These are phyloP conservation scores for Suillus americanus DNA, from an alignment of 768 basidiomycete species.

Conservation along the genomic window DNA sequence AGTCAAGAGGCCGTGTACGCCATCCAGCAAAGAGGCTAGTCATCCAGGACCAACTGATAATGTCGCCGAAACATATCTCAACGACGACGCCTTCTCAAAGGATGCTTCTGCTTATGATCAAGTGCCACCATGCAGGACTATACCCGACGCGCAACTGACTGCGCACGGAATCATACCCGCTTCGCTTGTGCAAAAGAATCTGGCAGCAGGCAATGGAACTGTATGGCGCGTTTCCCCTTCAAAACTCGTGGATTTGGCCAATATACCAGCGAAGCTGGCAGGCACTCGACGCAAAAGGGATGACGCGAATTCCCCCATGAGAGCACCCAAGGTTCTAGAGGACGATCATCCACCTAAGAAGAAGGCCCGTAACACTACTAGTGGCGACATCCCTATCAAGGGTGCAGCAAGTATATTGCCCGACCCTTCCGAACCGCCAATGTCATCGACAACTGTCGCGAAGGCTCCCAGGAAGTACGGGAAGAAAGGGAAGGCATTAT, in stretches of 20 bases:
- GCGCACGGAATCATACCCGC: neutral
- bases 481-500: constrained; percentile 34
- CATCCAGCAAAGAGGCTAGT: neutral
- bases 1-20: neutral
- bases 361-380: constrained; percentile 5
- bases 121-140: neutral
- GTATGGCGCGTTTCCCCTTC: neutral
- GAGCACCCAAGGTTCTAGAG: neutral
- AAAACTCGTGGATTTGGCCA: constrained; percentile 3
- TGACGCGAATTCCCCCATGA: neutral
- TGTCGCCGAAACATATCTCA: neutral
- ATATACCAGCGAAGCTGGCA: constrained; percentile 13
- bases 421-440: constrained; percentile 2
- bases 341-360: constrained; percentile 21
- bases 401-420: neutral
- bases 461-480: constrained; percentile 31
- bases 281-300: constrained; percentile 31
- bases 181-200: neutral
- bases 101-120: neutral
- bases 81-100: neutral
- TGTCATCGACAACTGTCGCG: constrained; percentile 7
- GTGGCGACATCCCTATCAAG: constrained; percentile 1
- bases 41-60: neutral
- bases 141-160: too few species aligned
- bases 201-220: neutral